These are phyloP conservation scores for Silene uniflora DNA, from an alignment of 148 eudicot species.

Conservation along the genomic window DNA sequence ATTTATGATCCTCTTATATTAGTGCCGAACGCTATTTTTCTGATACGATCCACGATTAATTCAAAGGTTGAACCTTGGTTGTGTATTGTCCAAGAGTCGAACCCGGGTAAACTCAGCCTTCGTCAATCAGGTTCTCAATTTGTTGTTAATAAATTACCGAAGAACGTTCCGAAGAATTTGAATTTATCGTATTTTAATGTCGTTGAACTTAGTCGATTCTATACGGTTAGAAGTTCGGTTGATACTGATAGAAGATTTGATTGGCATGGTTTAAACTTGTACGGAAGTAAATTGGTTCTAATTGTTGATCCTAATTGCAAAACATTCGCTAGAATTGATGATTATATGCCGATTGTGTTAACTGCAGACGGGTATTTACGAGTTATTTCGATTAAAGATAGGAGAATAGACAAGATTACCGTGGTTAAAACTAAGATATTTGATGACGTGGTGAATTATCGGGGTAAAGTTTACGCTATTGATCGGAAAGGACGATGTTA, in stretches of 20 bases:
- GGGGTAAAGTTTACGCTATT: slow-evolving; percentile 14
- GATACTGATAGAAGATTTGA: background rate
- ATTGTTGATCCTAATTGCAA: slow-evolving; percentile 8
- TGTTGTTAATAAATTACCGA: background rate
- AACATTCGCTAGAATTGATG: background rate
- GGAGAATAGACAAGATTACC: background rate
- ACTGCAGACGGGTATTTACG: background rate
- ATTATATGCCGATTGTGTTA: slow-evolving; percentile 7
- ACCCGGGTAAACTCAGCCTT: background rate
- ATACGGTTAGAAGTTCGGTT: background rate
- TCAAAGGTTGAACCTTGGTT: background rate
- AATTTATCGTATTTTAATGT: background rate
- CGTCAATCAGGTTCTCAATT: background rate
- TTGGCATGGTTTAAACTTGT: background rate
- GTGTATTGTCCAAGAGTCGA: background rate
- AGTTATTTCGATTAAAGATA: background rate
- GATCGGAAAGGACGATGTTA: slow-evolving; percentile 18
- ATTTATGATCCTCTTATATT: background rate
- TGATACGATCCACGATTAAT: background rate
- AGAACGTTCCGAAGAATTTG: background rate
- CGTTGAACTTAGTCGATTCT: background rate
- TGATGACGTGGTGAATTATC: slow-evolving; percentile 18
- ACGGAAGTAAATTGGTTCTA: slow-evolving; percentile 1
- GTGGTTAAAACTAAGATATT: background rate
- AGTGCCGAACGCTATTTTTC: background rate